These are phyloP conservation scores for Spiromastix sp. DNA, from an alignment of 2,329 filamentous ascomycete genomes.

Conservation along the genomic window DNA sequence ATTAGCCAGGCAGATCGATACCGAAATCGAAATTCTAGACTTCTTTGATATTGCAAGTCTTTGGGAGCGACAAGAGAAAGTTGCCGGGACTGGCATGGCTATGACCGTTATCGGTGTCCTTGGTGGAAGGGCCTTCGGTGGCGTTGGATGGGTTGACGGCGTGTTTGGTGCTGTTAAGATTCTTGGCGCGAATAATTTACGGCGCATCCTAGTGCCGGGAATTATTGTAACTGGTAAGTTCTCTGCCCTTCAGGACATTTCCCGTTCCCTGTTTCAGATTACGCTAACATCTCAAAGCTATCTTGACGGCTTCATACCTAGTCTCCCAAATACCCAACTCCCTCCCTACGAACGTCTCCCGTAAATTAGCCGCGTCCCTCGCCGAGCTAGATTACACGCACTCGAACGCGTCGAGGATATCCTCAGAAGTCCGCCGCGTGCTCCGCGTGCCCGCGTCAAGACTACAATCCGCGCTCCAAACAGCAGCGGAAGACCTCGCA, in stretches of 20 bases:
- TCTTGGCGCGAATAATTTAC: constrained; percentile 69
- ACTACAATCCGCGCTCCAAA: constrained; percentile 70
- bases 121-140: constrained; percentile 69
- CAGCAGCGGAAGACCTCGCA: constrained; percentile 74
- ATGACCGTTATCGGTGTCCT: constrained; percentile 82
- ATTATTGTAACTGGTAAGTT: constrained; percentile 66
- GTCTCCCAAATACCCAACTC: constrained; percentile 81
- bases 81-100: constrained; percentile 88
- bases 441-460: constrained; percentile 80
- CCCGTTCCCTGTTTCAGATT: not conserved
- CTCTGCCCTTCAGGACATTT: constrained; percentile 5
- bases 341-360: constrained; percentile 71
- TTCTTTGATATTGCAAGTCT: constrained; percentile 82
- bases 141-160: constrained; percentile 82
- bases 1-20: constrained; percentile 72
- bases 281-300: constrained; percentile 42
- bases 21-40: constrained; percentile 80
- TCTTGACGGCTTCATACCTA: constrained; percentile 68
- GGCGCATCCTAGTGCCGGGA: constrained; percentile 70
- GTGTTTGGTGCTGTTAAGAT: constrained; percentile 71
- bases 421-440: constrained; percentile 75
- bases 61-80: constrained; percentile 85
- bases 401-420: constrained; percentile 73
- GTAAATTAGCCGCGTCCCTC: constrained; percentile 75
- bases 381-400: constrained; percentile 85